phyloP scores from a whole-genome alignment of 2,329 filamentous ascomycete genomes.

The Thermothelomyces thermophilus region DNA sequence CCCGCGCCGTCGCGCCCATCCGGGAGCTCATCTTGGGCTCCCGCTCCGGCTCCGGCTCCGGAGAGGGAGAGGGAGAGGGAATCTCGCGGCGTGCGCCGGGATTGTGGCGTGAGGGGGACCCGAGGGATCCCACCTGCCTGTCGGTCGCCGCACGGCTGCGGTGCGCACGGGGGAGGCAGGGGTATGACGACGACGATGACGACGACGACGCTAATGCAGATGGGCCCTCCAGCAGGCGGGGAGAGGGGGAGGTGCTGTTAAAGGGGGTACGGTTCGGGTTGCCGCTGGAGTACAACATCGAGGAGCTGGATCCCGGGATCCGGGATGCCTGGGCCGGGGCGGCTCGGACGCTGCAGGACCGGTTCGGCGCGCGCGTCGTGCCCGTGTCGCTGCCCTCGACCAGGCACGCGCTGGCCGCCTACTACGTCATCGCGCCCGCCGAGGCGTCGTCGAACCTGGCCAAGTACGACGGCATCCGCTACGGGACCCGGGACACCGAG shows the following conservation, averaged over 20 bases:
- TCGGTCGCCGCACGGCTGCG: conserved; percentile 46
- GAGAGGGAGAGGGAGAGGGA: conserved; percentile 22
- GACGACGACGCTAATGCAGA: no score
- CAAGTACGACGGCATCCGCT: conserved; percentile 95
- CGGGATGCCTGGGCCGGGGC: conserved; percentile 61
- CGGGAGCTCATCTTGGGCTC: conserved; percentile 45
- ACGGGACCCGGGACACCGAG: conserved; percentile 52
- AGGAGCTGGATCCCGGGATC: conserved; percentile 65
- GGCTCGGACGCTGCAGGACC: conserved; percentile 49
- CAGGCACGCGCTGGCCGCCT: conserved; percentile 78
- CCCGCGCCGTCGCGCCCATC: conserved; percentile 46
- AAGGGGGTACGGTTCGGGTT: conserved; percentile 46
- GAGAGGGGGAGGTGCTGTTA: conserved; percentile 4
- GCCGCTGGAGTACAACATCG: conserved; percentile 78
- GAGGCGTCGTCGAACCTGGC: conserved; percentile 94
- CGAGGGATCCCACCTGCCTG: conserved; percentile 69
- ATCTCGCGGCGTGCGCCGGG: conserved; percentile 21
- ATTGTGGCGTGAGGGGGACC: conserved; percentile 52
- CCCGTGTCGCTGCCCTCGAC: conserved; percentile 78
- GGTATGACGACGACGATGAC: conserved; percentile 19
- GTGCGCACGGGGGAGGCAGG: conserved; percentile 31
- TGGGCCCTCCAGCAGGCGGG: no score
- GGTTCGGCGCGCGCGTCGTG: conserved; percentile 62
- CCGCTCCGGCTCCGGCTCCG: no score
- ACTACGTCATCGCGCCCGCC: conserved; percentile 91